phyloP scores from a whole-genome alignment of 176 grass and related monocot genomes.

The Ensete ventricosum region DNA sequence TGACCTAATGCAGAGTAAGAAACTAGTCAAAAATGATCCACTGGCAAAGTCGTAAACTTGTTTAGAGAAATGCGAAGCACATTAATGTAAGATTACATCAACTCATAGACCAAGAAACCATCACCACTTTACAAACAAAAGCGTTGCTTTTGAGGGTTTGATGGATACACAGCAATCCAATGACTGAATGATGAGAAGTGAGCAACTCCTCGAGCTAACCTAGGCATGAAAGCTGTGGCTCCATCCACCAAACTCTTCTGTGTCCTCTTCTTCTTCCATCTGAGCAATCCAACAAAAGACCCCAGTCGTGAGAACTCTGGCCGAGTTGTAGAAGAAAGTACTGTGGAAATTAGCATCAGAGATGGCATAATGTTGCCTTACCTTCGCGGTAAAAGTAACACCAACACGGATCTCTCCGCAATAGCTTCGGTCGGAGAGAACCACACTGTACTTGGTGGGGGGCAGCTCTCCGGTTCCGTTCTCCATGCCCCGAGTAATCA shows the following conservation, averaged over 20 bases:
- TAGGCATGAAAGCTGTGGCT: slow-evolving; percentile 18
- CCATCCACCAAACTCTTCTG: slow-evolving; percentile 26
- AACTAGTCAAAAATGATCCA: too few relatives aligned
- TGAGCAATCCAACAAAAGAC: neutral
- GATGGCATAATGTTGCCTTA: neutral
- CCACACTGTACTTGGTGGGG: slow-evolving; percentile 48
- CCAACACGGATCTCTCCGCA: slow-evolving; percentile 61
- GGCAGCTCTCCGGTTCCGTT: slow-evolving; percentile 30
- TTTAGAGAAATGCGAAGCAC: too few relatives aligned
- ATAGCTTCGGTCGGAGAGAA: slow-evolving; percentile 44
- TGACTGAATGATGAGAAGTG: too few relatives aligned
- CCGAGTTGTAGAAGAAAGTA: neutral
- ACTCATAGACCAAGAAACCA: too few relatives aligned
- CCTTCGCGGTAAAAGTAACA: slow-evolving; percentile 53
- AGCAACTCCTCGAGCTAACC: neutral
- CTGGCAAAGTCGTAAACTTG: too few relatives aligned
- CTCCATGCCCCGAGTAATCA: slow-evolving; percentile 57
- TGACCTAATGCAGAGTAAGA: too few relatives aligned
- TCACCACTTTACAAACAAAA: too few relatives aligned
- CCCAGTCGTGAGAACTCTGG: neutral
- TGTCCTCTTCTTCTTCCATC: slow-evolving; percentile 22
- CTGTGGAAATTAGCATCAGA: neutral
- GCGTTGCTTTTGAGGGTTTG: too few relatives aligned
- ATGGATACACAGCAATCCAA: too few relatives aligned
- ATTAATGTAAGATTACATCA: too few relatives aligned